Base-by-base conservation (phyloP, 1,284 basidiomycete genomes). In the Heterobasidion annosum region DNA sequence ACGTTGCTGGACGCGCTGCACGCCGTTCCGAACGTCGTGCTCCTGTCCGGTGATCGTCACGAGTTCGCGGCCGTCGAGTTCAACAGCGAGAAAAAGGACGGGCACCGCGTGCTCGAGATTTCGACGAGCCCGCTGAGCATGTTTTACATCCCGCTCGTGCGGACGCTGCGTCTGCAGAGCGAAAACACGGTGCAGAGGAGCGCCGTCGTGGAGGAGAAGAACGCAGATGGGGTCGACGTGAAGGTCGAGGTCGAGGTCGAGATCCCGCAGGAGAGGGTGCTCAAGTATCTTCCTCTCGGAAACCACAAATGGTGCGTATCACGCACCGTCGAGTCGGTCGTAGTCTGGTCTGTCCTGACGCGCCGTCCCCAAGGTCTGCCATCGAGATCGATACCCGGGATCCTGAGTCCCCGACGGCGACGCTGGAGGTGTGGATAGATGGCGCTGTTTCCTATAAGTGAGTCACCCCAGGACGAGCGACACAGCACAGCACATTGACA, bases 41-140 rank as follows among this genome's bases (percentile, higher is more conserved):
- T 90, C 47, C 69, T 86, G 45, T 82, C 79, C 0, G 83, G 84
- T 6, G 89, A 91, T 65, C 76, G 88, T 8, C 90, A 92, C 68
- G 88, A 92, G 67, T 91, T 91, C 65, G 88, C 88, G 2, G 81
- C 80, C 2, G 76, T 90, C 64, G 79, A 83, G 67, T 84, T 79
- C 65, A 74, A 72, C 53, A 66, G 73, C 18, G 70, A 74, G 10
- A 70, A 73, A 8, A 57, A 62, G 13, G 65, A 72, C 56, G 59
- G 68, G 2, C 63, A 70, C 50, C 61, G 60, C 9, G 72, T 82
- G 18, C 65, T 73, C 51, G 82, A 84, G 64, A 73, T 83, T 61
- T 78, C 75, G 54, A 83, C 80, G 45, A 80, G 83, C 59, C 89
- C 89, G 2, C 64, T 90, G 62, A 86, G 75, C 69, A 85, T 85